These are phyloP conservation scores for Calocybe cyanea DNA, from an alignment of 768 basidiomycete genomes.

Conservation along the genomic window DNA sequence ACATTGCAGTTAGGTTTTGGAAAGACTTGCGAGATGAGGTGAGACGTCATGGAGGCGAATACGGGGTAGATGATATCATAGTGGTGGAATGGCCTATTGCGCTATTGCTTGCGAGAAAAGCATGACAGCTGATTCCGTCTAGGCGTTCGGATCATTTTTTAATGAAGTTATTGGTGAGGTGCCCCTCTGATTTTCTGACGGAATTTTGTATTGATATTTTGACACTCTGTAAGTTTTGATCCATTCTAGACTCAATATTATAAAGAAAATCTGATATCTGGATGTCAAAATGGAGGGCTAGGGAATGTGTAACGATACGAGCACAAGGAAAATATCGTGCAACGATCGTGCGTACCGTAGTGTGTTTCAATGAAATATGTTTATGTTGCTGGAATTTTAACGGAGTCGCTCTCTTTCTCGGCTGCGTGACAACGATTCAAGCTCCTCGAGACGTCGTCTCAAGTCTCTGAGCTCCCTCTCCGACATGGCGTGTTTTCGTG, in stretches of 20 bases:
- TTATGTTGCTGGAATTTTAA: background rate
- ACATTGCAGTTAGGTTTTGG: constrained; percentile 65
- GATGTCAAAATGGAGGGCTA: background rate
- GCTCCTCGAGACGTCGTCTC: constrained; percentile 10
- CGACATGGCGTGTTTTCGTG: constrained; percentile 8
- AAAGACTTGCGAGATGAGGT: constrained; percentile 42
- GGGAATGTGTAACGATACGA: constrained; percentile 5
- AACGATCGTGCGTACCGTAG: too few species aligned
- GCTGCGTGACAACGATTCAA: constrained; percentile 6
- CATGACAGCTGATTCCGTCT: background rate
- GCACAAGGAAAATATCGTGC: too few species aligned
- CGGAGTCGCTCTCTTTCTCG: background rate
- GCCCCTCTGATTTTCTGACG: background rate
- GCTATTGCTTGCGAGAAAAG: constrained; percentile 32
- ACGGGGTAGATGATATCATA: constrained; percentile 35
- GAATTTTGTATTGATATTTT: background rate
- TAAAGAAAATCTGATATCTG: background rate
- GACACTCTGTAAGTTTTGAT: background rate
- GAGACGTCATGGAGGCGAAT: constrained; percentile 24
- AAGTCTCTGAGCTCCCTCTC: constrained; percentile 12
- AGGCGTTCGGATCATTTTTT: background rate
- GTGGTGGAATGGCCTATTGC: constrained; percentile 51
- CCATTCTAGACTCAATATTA: constrained; percentile 1
- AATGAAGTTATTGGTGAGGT: background rate
- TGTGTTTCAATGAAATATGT: background rate